phyloP scores from a whole-genome alignment of 805 yeast species.

The Starmerella geochares region DNA sequence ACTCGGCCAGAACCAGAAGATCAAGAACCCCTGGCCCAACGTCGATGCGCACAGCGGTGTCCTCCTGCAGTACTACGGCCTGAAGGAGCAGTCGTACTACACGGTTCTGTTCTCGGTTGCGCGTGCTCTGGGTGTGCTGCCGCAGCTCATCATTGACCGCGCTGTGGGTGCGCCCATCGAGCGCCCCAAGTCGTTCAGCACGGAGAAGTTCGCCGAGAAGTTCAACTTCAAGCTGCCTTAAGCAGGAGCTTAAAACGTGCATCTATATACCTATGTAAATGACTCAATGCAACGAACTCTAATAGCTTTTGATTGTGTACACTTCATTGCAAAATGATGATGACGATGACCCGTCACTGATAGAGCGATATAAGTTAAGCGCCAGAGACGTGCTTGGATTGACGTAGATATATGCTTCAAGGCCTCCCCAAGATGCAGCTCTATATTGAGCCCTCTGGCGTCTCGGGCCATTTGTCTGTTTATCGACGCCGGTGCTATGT shows the following conservation, averaged over 20 bases:
- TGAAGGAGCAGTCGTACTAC: constrained; percentile 72
- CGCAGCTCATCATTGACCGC: constrained; percentile 76
- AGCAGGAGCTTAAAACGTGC: neutral
- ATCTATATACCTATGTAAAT: constrained; percentile 4
- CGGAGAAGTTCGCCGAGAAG: constrained; percentile 75
- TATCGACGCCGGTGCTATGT: too few species aligned
- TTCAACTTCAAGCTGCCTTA: constrained; percentile 26
- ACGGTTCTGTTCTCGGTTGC: constrained; percentile 80
- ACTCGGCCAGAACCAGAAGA: constrained; percentile 74
- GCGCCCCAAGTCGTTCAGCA: constrained; percentile 88
- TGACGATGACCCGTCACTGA: too few species aligned
- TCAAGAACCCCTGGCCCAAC: constrained; percentile 89
- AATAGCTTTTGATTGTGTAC: neutral
- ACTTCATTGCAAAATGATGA: too few species aligned
- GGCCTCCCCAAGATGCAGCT: too few species aligned
- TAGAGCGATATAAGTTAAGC: too few species aligned
- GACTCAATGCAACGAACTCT: neutral
- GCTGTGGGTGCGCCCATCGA: constrained; percentile 74
- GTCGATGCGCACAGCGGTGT: constrained; percentile 86
- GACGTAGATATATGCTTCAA: too few species aligned
- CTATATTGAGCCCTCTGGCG: too few species aligned
- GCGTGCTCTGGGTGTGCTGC: constrained; percentile 77
- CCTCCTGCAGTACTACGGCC: constrained; percentile 72
- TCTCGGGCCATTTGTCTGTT: too few species aligned
- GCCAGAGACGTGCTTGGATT: too few species aligned